These are phyloP conservation scores for Colletotrichum sp. DNA, from an alignment of 2,329 filamentous ascomycete species.

Conservation along the genomic window DNA sequence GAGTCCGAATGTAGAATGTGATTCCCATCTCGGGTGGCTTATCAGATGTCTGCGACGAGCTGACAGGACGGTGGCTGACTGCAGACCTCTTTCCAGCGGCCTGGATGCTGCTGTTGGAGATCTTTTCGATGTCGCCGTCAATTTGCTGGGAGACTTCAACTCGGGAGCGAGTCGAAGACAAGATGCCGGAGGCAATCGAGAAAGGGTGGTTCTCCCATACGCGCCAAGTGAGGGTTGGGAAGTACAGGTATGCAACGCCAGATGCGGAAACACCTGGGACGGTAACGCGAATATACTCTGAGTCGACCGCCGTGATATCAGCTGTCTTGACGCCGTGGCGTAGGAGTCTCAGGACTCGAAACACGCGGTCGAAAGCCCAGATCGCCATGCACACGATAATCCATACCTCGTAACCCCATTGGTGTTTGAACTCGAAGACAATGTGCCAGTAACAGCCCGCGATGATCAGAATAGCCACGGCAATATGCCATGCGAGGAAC, in stretches of 20 bases:
- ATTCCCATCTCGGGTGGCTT: not conserved
- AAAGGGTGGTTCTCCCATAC: slow-evolving; percentile 44
- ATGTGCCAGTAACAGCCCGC: slow-evolving; percentile 34
- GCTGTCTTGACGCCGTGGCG: slow-evolving; percentile 27
- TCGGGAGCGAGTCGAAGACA: not conserved
- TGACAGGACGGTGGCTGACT: not conserved
- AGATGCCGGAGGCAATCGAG: slow-evolving; percentile 26
- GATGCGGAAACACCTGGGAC: slow-evolving; percentile 25
- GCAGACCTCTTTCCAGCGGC: not conserved
- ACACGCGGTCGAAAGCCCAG: slow-evolving; percentile 34
- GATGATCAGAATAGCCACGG: slow-evolving; percentile 36
- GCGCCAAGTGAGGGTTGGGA: slow-evolving; percentile 37
- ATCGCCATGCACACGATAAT: slow-evolving; percentile 33
- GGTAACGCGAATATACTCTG: slow-evolving; percentile 36
- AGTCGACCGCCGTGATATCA: slow-evolving; percentile 27
- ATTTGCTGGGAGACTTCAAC: not conserved
- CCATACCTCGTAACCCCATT: slow-evolving; percentile 44
- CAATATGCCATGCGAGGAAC: slow-evolving; percentile 37
- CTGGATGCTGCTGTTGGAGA: not conserved
- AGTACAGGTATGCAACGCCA: slow-evolving; percentile 39
- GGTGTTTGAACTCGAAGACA: slow-evolving; percentile 29
- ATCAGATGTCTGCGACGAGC: not conserved
- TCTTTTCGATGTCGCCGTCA: not conserved
- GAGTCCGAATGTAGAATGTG: not conserved
- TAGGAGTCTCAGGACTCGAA: slow-evolving; percentile 30